These are phyloP conservation scores for Salix koriyanagi DNA, from an alignment of 345 rosid genomes.

Conservation along the genomic window DNA sequence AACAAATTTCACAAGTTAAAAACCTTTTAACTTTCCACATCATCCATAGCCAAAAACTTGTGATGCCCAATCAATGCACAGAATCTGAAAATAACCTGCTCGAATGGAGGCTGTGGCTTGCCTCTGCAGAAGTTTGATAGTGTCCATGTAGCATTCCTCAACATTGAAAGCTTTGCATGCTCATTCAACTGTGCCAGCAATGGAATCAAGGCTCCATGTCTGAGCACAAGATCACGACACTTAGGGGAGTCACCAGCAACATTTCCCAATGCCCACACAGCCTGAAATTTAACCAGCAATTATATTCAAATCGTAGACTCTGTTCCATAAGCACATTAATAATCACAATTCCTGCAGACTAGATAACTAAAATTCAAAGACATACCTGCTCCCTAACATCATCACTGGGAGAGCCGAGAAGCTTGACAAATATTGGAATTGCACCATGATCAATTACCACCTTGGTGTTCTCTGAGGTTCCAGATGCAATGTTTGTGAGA, in stretches of 20 bases:
- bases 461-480: constrained; percentile 29
- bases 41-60: neutral
- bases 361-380: neutral
- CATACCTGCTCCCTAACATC: constrained; percentile 33
- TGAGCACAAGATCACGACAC: constrained; percentile 31
- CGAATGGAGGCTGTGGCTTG: constrained; percentile 29
- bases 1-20: neutral
- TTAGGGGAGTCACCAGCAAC: constrained; percentile 35
- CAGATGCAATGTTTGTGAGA: constrained; percentile 28
- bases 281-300: constrained; percentile 11
- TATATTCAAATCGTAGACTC: neutral
- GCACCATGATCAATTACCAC: constrained; percentile 34
- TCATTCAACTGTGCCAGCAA: constrained; percentile 24
- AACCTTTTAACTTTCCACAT: neutral
- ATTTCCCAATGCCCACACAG: constrained; percentile 32
- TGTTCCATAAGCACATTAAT: neutral
- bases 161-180: constrained; percentile 30
- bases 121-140: constrained; percentile 35
- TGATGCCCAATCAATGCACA: neutral
- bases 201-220: constrained; percentile 24
- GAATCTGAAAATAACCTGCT: constrained; percentile 19
- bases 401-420: constrained; percentile 24
- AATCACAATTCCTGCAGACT: neutral
- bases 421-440: constrained; percentile 28
- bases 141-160: constrained; percentile 32